Base-by-base conservation (phyloP, 495 filamentous ascomycete genomes). In the Aspergillus diversus region DNA sequence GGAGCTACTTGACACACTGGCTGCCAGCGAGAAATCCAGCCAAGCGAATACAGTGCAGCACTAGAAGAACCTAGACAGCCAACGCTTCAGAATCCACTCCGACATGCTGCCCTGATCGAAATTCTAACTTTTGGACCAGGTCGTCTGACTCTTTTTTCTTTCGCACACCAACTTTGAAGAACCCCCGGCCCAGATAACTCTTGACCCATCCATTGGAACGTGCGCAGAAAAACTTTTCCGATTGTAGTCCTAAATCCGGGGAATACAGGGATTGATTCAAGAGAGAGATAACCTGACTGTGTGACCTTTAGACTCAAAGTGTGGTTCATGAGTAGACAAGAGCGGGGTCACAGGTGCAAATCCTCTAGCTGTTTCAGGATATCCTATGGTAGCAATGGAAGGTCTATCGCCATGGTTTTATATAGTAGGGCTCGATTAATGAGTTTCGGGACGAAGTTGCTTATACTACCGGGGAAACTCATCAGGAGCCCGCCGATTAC, bases 351-450 rank as follows among this genome's bases (percentile, higher is more conserved):
- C 46, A 49, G 46, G 6, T n/a, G 46, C n/a, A 16, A 49, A 49
- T 49, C 13, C 13, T 49, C 46, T 49, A 49, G 46, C 46, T 49
- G 46, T 49, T 49, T 49, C 46, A 49, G 46, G 46, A 49, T 49
- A 49, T 49, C 37, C 21, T 27, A 13, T 39, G 37, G 13, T 39
- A 39, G 7, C 37, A 7, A 39, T 13, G 37, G 37, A 39, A 39
- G 37, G 13, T 39, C 37, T 39, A 39, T 39, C 37, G 13, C 1
- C 7, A 13, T 7, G 13, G 37, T 39, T 8, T 39, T 39, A 13
- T 39, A 13, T 13, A 0, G 37, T 8, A 1, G 37, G 37, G 7
- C 37, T 39, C 7, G 37, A 39, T 8, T 7, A 13, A 39, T 39
- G 1, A 8, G 7, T 0, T 39, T 39, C 37, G 37, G 37, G 37